phyloP scores from a whole-genome alignment of 139 green algal genomes.

The Bryopsis sp. region DNA sequence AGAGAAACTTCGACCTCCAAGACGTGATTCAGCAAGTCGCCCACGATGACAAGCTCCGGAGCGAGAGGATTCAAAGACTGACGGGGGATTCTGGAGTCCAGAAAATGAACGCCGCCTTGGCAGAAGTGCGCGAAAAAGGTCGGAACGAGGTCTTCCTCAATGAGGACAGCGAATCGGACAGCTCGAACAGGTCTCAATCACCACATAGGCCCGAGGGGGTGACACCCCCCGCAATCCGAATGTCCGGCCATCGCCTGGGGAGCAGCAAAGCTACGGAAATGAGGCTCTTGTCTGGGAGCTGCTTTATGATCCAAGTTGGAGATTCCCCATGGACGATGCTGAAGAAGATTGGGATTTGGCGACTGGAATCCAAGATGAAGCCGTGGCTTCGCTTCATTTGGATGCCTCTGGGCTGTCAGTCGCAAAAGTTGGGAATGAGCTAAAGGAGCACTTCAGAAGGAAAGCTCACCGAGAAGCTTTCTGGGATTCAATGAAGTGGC shows the following conservation, averaged over 20 bases:
- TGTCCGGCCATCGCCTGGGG: too few species aligned
- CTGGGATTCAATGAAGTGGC: constrained; percentile 47
- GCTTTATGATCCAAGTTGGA: constrained; percentile 48
- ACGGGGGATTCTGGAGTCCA: constrained; percentile 42
- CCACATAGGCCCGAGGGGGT: background rate
- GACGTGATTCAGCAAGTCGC: constrained; percentile 47
- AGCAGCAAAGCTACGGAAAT: constrained; percentile 32
- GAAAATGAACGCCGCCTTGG: constrained; percentile 63
- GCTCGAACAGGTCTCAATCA: background rate
- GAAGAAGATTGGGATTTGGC: background rate
- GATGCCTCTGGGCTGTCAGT: background rate
- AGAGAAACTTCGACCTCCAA: constrained; percentile 27
- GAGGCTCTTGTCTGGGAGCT: constrained; percentile 58
- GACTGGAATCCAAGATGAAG: background rate
- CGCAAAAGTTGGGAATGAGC: background rate
- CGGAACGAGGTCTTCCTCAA: constrained; percentile 22
- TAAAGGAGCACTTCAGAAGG: constrained; percentile 34
- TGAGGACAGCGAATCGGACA: too few species aligned
- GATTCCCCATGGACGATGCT: background rate
- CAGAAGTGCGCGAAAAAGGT: constrained; percentile 29
- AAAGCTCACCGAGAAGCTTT: constrained; percentile 64
- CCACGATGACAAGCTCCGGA: constrained; percentile 63
- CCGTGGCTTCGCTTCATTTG: background rate
- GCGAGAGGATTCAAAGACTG: constrained; percentile 51
- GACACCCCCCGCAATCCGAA: background rate